Base-by-base conservation (phyloP, 1,139 yeast genomes). In the Lodderomyces pseudojiufengensis region DNA sequence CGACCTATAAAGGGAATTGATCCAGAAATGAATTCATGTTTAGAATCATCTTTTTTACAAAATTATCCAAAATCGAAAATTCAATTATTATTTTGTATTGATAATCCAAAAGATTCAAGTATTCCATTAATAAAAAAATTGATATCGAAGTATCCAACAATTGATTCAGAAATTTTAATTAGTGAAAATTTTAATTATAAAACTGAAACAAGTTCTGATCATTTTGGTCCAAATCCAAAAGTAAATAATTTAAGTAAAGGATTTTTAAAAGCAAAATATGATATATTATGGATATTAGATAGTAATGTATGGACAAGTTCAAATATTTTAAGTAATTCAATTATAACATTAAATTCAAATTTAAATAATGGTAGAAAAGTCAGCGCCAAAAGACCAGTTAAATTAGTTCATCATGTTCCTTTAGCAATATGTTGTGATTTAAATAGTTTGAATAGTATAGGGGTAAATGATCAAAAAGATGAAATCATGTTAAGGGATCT, bases 1-100 rank as follows among this genome's bases (percentile, higher is more conserved):
- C 64, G 96, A 24, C 97, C 97, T 0, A 67, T 88, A 37, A 84
- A 85, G 50, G 96, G 96, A 5, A 64, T 85, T 18, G 97, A 87
- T 54, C 76, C 90, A 1, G 92, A 82, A 47, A 67, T 86, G 61
- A 73, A 70, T 32, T 59, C 73, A 9, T 87, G 95, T 52, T 62
- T 88, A 31, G 77, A 75, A 43, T 74, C 85, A 16, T 76, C 88
- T 8, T 77, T 87, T 45, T 59, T 65, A 32, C 96, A 87, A 53
- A 65, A 73, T 20, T 86, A 85, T 48, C 86, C 92, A 1, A 31
- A 39, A 1, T 59, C 63, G 21, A 72, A 70, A 44, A 58, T 84
- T 29, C 95, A 87, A 59, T 71, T 87, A 40, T 61, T 87, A 6
- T 80, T 87, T 50, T 86, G 95, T 51, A 80, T 86, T 9, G 92